phyloP scores from a whole-genome alignment of 768 basidiomycete species.

The Lentinula detonsa region DNA sequence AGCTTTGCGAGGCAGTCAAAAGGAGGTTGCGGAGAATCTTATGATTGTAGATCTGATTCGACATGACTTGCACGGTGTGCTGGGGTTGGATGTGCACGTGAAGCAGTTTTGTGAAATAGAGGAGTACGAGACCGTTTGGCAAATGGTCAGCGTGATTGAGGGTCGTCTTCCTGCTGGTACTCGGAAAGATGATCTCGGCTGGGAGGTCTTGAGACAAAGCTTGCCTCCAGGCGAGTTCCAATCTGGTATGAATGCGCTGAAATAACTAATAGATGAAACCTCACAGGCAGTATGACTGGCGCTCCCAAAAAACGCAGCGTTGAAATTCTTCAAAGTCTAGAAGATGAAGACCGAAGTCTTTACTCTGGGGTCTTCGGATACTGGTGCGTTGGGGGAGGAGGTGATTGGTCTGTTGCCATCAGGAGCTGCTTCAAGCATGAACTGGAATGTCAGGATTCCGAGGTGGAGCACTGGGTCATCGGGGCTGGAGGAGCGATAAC shows the following conservation, averaged over 20 bases:
- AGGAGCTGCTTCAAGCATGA: constrained; percentile 84
- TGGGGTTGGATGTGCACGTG: constrained; percentile 78
- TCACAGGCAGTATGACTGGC: constrained; percentile 90
- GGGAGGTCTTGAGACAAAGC: constrained; percentile 72
- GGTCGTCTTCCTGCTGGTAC: constrained; percentile 43
- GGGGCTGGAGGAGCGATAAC: constrained; percentile 98
- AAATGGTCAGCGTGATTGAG: constrained; percentile 90
- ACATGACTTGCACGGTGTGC: constrained; percentile 81
- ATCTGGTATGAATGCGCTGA: not conserved
- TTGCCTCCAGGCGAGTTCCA: constrained; percentile 72
- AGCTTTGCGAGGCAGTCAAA: constrained; percentile 57
- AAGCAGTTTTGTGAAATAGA: constrained; percentile 84
- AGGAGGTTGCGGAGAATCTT: constrained; percentile 94
- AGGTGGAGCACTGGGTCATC: constrained; percentile 61
- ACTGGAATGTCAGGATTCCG: constrained; percentile 1
- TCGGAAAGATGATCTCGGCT: constrained; percentile 52
- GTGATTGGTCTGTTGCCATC: constrained; percentile 93
- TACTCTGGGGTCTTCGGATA: constrained; percentile 96
- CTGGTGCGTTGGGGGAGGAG: constrained; percentile 81
- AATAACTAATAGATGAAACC: not conserved
- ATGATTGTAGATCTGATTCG: constrained; percentile 98
- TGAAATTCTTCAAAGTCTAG: constrained; percentile 79
- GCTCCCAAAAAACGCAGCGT: constrained; percentile 94
- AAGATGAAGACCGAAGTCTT: constrained; percentile 63
- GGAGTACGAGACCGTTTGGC: constrained; percentile 92